A percentile compares a stretch with the other conserved stretches of the same genome.
Evolutionary conservation across 2,329 filamentous ascomycete genomes (phyloP).

Genomic region (Graphilbum sp.): DNA sequence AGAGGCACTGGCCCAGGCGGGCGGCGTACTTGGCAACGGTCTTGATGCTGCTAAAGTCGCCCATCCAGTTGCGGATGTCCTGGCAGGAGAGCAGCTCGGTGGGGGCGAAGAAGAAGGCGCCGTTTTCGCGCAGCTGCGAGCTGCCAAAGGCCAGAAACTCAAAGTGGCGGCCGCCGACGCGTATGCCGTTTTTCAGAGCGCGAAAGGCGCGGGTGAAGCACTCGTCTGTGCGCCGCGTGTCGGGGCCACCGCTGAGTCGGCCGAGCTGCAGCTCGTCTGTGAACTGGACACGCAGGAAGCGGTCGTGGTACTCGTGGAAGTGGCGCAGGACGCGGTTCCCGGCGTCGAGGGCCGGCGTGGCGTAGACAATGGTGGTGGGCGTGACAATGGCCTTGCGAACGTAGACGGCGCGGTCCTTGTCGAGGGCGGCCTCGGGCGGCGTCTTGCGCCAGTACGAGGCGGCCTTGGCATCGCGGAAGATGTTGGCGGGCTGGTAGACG

Average conservation of each 20-base stretch:
- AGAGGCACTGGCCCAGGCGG: slow-evolving; percentile 86
- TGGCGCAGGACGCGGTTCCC: slow-evolving; percentile 76
- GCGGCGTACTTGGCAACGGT: slow-evolving; percentile 82
- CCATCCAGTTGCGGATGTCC: slow-evolving; percentile 75
- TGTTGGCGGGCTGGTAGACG: slow-evolving; percentile 52
- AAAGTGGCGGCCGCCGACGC: slow-evolving; percentile 65
- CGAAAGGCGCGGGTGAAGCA: slow-evolving; percentile 60
- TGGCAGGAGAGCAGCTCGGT: slow-evolving; percentile 50
- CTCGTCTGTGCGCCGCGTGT: slow-evolving; percentile 43
- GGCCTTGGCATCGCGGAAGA: slow-evolving; percentile 44
- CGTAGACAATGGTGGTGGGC: slow-evolving; percentile 66
- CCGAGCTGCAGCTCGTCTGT: slow-evolving; percentile 58
- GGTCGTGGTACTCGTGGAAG: slow-evolving; percentile 51
- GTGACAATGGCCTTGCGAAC: slow-evolving; percentile 67
- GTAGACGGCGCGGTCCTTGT: slow-evolving; percentile 18
- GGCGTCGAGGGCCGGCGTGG: slow-evolving; percentile 63
- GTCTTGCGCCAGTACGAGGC: slow-evolving; percentile 21
- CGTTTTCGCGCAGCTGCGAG: slow-evolving; percentile 83
- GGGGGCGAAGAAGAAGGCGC: slow-evolving; percentile 82
- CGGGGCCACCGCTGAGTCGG: slow-evolving; percentile 37
- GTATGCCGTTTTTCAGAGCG: slow-evolving; percentile 61
- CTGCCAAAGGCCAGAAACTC: slow-evolving; percentile 90
- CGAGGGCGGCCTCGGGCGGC: not conserved
- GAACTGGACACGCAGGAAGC: slow-evolving; percentile 81
- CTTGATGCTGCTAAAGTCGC: slow-evolving; percentile 63